These are phyloP conservation scores for Penicillium longicatenatum DNA, from an alignment of 495 filamentous ascomycete species.

Conservation along the genomic window DNA sequence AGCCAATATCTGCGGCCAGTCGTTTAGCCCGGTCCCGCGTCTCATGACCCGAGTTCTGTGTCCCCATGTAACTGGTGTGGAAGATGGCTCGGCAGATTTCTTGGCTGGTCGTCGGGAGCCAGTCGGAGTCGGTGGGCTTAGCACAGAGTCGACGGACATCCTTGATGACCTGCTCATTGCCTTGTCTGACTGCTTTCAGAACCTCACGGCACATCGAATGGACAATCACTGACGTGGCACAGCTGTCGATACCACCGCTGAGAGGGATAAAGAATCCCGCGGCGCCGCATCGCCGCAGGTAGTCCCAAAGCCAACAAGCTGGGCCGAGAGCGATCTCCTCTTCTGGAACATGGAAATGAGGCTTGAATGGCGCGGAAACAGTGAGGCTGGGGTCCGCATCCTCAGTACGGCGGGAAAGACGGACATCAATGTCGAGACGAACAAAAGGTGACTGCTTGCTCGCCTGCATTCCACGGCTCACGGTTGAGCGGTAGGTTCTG, in stretches of 20 bases:
- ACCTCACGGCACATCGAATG: constrained; percentile 80
- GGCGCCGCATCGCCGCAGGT: constrained; percentile 64
- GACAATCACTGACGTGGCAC: constrained; percentile 66
- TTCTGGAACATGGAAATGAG: constrained; percentile 63
- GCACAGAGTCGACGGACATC: constrained; percentile 66
- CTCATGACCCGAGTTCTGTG: constrained; percentile 66
- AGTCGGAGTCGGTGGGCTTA: constrained; percentile 53
- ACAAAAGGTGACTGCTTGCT: constrained; percentile 36
- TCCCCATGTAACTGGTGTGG: constrained; percentile 82
- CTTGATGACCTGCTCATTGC: constrained; percentile 67
- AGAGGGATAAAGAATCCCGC: constrained; percentile 63
- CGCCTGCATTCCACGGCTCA: constrained; percentile 45
- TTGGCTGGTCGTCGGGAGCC: constrained; percentile 55
- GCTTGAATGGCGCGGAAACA: constrained; percentile 43
- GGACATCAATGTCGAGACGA: constrained; percentile 40
- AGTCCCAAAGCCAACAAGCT: constrained; percentile 85
- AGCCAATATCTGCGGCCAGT: constrained; percentile 68
- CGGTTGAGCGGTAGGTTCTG: constrained; percentile 36
- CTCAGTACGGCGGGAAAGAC: constrained; percentile 35
- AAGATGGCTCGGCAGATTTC: constrained; percentile 69
- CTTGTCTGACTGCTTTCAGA: constrained; percentile 61
- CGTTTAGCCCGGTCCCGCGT: constrained; percentile 71
- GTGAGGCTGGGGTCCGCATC: constrained; percentile 42
- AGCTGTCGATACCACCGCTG: constrained; percentile 71
- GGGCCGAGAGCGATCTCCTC: constrained; percentile 75